phyloP scores from a whole-genome alignment of 2,329 filamentous ascomycete species.

The Camillea tinctor region DNA sequence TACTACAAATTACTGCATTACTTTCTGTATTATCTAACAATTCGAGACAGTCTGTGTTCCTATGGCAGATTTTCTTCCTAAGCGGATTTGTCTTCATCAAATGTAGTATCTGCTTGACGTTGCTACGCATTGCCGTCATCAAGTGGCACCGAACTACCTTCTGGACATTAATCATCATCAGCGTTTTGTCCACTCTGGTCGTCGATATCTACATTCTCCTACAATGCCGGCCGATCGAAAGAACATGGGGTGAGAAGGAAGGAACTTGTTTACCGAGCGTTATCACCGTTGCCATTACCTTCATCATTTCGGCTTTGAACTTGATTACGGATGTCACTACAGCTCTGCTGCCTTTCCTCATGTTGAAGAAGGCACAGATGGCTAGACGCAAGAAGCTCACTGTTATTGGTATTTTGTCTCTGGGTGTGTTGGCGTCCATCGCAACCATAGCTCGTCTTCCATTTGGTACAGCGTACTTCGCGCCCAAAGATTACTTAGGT shows the following conservation, averaged over 20 bases:
- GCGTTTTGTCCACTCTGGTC: slow-evolving; percentile 5
- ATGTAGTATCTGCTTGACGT: slow-evolving; percentile 15
- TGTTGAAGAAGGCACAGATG: slow-evolving; percentile 11
- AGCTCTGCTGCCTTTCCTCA: slow-evolving; percentile 6
- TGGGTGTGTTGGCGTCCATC: slow-evolving; percentile 10
- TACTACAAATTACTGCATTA: background rate
- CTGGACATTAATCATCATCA: slow-evolving; percentile 10
- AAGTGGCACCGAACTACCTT: slow-evolving; percentile 8
- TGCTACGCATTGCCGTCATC: slow-evolving; percentile 13
- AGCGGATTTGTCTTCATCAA: slow-evolving; percentile 17
- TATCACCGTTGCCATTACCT: slow-evolving; percentile 13
- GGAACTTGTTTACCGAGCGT: slow-evolving; percentile 4
- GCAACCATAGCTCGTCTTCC: slow-evolving; percentile 10
- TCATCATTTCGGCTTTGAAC: slow-evolving; percentile 13
- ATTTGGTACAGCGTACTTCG: background rate
- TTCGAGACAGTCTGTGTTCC: background rate
- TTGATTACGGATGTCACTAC: slow-evolving; percentile 6
- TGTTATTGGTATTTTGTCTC: slow-evolving; percentile 7
- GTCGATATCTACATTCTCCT: slow-evolving; percentile 9
- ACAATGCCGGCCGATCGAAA: slow-evolving; percentile 14
- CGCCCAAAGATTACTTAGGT: slow-evolving; percentile 1
- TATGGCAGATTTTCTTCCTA: slow-evolving; percentile 20
- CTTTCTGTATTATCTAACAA: background rate
- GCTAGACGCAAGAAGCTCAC: slow-evolving; percentile 5
- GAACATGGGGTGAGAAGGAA: slow-evolving; percentile 9